phyloP scores from a whole-genome alignment of 1,139 yeast genomes.

The Dujonia santamariae region DNA sequence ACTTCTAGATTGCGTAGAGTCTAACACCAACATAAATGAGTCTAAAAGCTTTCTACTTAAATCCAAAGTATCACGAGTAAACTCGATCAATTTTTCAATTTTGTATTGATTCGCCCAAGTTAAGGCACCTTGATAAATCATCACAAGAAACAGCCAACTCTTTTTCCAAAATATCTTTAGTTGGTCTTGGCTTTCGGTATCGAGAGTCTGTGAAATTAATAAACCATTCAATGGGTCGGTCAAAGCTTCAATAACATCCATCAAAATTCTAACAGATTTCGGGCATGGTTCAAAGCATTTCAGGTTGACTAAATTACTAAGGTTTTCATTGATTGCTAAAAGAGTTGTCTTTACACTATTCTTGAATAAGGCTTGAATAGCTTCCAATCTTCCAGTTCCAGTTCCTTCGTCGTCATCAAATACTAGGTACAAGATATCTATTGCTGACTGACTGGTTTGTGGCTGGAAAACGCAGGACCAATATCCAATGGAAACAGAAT shows the following conservation, averaged over 20 bases:
- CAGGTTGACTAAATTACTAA: constrained; percentile 44
- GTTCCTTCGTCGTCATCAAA: constrained; percentile 56
- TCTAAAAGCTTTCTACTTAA: constrained; percentile 66
- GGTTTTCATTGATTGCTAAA: constrained; percentile 44
- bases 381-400: constrained; percentile 55
- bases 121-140: constrained; percentile 66
- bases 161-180: constrained; percentile 56
- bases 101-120: constrained; percentile 69
- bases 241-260: constrained; percentile 67
- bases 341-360: constrained; percentile 43
- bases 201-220: constrained; percentile 12
- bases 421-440: constrained; percentile 71
- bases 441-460: constrained; percentile 60
- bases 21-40: constrained; percentile 55
- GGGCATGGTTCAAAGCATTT: constrained; percentile 73
- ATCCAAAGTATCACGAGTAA: constrained; percentile 84
- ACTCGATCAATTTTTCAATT: constrained; percentile 61
- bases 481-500: constrained; percentile 29
- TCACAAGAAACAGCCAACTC: constrained; percentile 68
- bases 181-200: constrained; percentile 8
- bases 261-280: constrained; percentile 66
- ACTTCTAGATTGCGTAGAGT: constrained; percentile 1
- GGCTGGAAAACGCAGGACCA: constrained; percentile 73
- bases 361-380: constrained; percentile 46
- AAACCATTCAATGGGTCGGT: constrained; percentile 65